Evolutionary conservation across 73 alveolate genomes (phyloP).

Genomic region (Tetrahymena elliotti): DNA sequence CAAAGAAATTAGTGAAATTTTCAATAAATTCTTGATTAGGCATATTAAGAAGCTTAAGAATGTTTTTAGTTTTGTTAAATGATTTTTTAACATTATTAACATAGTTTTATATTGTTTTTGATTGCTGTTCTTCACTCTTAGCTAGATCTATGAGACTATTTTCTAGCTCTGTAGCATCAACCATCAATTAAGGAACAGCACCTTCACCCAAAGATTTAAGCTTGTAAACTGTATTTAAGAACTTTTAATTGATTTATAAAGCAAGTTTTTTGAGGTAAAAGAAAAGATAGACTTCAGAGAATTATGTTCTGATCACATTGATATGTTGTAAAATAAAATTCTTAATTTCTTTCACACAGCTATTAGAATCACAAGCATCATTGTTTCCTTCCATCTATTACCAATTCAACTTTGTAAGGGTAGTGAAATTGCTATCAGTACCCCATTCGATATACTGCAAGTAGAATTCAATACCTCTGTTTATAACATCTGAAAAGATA

Average conservation of each 20-base stretch:
- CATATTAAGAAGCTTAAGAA: not conserved
- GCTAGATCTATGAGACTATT: constrained; percentile 3
- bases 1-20: not conserved
- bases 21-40: not conserved
- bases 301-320: not conserved
- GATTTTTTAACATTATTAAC: not conserved
- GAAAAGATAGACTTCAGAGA: constrained; percentile 17
- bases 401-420: constrained; percentile 21
- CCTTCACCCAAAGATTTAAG: constrained; percentile 20
- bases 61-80: not conserved
- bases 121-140: not conserved
- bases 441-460: not conserved
- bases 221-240: constrained; percentile 23
- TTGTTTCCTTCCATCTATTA: constrained; percentile 6
- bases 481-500: constrained; percentile 4
- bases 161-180: constrained; percentile 20
- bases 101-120: not conserved
- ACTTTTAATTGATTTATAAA: constrained; percentile 7
- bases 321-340: not conserved
- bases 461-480: not conserved
- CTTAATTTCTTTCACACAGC: not conserved
- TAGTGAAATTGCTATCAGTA: not conserved
- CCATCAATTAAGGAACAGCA: constrained; percentile 22
- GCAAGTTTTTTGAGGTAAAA: constrained; percentile 26
- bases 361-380: constrained; percentile 8